phyloP scores from a whole-genome alignment of 2,329 filamentous ascomycete genomes.

The Alternaria gaisen region DNA sequence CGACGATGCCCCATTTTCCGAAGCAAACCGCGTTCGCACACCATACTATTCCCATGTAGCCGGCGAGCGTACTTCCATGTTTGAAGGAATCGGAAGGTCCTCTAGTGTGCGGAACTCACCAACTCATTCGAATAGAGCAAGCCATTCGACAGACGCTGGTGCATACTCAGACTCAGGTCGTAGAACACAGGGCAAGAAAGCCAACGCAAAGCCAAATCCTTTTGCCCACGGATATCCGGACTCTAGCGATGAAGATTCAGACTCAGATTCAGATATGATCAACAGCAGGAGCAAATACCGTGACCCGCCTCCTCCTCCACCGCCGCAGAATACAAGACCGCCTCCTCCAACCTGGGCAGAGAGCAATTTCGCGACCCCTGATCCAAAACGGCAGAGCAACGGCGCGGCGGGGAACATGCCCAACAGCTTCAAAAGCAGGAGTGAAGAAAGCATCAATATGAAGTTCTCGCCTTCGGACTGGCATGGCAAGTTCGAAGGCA shows the following conservation, averaged over 20 bases:
- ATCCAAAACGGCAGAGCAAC: slow-evolving; percentile 23
- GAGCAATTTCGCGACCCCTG: slow-evolving; percentile 27
- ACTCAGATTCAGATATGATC: slow-evolving; percentile 36
- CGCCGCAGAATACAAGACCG: slow-evolving; percentile 26
- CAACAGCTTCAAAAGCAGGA: slow-evolving; percentile 54
- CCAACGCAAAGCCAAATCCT: slow-evolving; percentile 27
- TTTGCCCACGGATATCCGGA: slow-evolving; percentile 44
- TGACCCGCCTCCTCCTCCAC: slow-evolving; percentile 24
- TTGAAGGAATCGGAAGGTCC: slow-evolving; percentile 62
- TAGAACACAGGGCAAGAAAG: slow-evolving; percentile 37
- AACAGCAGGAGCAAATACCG: slow-evolving; percentile 24
- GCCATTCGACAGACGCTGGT: slow-evolving; percentile 34
- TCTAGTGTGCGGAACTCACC: slow-evolving; percentile 63
- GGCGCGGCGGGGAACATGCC: slow-evolving; percentile 30
- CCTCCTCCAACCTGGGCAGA: slow-evolving; percentile 30
- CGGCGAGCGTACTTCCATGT: slow-evolving; percentile 67
- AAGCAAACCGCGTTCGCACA: slow-evolving; percentile 60
- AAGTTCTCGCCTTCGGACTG: slow-evolving; percentile 59
- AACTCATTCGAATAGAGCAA: slow-evolving; percentile 34
- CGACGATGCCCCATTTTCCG: slow-evolving; percentile 53
- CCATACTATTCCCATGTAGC: slow-evolving; percentile 61
- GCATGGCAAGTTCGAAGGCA: slow-evolving; percentile 57
- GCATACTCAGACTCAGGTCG: slow-evolving; percentile 46
- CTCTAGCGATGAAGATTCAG: slow-evolving; percentile 43
- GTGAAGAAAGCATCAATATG: slow-evolving; percentile 60